Evolutionary conservation across 768 basidiomycete species (phyloP).

Genomic region (Cystobasidium tubakii): DNA sequence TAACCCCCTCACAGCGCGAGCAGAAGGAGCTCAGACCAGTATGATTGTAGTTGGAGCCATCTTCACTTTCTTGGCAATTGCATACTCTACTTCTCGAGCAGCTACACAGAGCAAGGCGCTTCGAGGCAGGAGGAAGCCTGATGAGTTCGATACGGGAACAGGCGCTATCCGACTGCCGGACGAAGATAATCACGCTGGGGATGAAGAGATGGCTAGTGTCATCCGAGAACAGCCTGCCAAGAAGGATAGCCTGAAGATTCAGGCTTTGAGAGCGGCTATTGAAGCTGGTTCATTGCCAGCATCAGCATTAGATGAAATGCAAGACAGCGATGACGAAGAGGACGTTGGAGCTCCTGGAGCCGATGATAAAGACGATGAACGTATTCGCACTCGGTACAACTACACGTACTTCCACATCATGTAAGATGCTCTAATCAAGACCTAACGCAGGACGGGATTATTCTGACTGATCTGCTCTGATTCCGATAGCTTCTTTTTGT

Average conservation of each 20-base stretch:
- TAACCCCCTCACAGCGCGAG: slow-evolving; percentile 71
- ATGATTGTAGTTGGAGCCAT: slow-evolving; percentile 82
- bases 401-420: slow-evolving; percentile 99
- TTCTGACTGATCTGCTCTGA: background rate
- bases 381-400: slow-evolving; percentile 87
- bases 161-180: slow-evolving; percentile 59
- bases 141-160: slow-evolving; percentile 53
- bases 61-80: slow-evolving; percentile 96
- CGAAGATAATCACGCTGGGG: slow-evolving; percentile 52
- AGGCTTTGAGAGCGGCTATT: slow-evolving; percentile 88
- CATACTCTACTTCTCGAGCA: slow-evolving; percentile 91
- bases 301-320: slow-evolving; percentile 75
- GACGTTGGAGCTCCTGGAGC: slow-evolving; percentile 54
- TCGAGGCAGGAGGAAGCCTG: slow-evolving; percentile 58
- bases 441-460: background rate
- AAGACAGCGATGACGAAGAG: slow-evolving; percentile 60
- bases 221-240: slow-evolving; percentile 40
- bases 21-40: slow-evolving; percentile 68
- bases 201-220: slow-evolving; percentile 61
- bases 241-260: slow-evolving; percentile 82
- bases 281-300: slow-evolving; percentile 94
- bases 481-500: slow-evolving; percentile 65
- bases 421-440: slow-evolving; percentile 5
- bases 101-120: slow-evolving; percentile 91
- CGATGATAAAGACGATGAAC: slow-evolving; percentile 83